phyloP scores from a whole-genome alignment of 2,329 filamentous ascomycete genomes.

The Didymella pinodella region DNA sequence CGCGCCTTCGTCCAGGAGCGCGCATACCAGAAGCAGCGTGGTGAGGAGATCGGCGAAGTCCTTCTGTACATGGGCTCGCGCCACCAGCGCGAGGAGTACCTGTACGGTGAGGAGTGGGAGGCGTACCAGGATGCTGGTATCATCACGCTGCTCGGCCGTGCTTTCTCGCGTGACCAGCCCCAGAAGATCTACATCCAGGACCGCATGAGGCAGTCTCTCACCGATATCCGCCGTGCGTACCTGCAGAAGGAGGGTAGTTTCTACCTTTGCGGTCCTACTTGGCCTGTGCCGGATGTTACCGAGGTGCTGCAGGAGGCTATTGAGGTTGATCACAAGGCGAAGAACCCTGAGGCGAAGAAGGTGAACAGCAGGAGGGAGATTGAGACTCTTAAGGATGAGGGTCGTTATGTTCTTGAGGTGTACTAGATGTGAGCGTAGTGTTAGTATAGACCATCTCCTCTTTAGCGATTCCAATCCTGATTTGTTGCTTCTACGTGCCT shows the following conservation, averaged over 20 bases:
- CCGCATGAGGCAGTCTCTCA: slow-evolving; percentile 87
- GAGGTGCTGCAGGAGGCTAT: slow-evolving; percentile 94
- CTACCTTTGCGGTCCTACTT: slow-evolving; percentile 97
- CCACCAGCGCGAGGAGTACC: slow-evolving; percentile 97
- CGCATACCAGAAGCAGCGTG: slow-evolving; percentile 96
- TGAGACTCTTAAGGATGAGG: slow-evolving; percentile 94
- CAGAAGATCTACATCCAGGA: slow-evolving; percentile 99
- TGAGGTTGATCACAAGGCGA: slow-evolving; percentile 72
- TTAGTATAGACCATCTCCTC: slow-evolving; percentile 5
- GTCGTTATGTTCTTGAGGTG: slow-evolving; percentile 94
- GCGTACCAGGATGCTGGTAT: slow-evolving; percentile 95
- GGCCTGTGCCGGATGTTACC: slow-evolving; percentile 97
- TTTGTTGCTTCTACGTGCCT: neutral
- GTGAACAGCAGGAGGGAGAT: slow-evolving; percentile 89
- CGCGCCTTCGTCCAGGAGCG: slow-evolving; percentile 98
- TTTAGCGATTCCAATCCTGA: slow-evolving; percentile 8
- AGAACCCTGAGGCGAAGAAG: slow-evolving; percentile 68
- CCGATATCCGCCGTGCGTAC: slow-evolving; percentile 85
- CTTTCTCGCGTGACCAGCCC: slow-evolving; percentile 95
- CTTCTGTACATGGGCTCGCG: slow-evolving; percentile 96
- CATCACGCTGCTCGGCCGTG: slow-evolving; percentile 89
- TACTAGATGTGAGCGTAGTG: slow-evolving; percentile 67
- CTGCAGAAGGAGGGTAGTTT: slow-evolving; percentile 88
- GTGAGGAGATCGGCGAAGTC: slow-evolving; percentile 91
- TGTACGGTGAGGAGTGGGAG: slow-evolving; percentile 99